Conservation (phyloP, 116 monocot species). For the Cymodocea nodosa region DNA sequence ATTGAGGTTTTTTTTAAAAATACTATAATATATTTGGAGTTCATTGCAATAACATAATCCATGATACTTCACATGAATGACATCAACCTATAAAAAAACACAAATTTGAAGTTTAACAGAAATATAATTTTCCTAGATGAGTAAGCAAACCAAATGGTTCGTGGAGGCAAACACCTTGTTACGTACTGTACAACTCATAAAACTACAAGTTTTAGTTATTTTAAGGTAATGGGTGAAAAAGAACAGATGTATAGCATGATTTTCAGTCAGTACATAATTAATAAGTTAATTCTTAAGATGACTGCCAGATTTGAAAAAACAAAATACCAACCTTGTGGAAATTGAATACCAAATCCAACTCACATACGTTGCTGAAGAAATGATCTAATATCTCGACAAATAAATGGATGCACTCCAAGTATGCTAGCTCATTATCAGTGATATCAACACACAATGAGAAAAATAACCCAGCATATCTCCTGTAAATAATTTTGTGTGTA, state of each 20-base stretch:
- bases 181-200: not conserved
- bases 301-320: not conserved
- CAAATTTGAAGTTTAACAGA: no score
- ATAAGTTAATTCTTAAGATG: not conserved
- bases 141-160: not conserved
- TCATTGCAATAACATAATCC: no score
- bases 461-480: conserved; percentile 97
- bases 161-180: not conserved
- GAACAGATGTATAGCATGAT: not conserved
- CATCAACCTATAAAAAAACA: no score
- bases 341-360: conserved; percentile 95
- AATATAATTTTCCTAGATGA: not conserved
- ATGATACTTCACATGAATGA: no score
- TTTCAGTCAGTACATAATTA: not conserved
- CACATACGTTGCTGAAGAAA: conserved; percentile 99
- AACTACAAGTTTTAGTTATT: not conserved
- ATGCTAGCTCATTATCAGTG: conserved; percentile 96
- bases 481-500: conserved; percentile 93
- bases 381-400: conserved; percentile 99
- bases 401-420: conserved; percentile 95
- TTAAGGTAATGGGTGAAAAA: not conserved
- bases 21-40: not conserved
- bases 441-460: conserved; percentile 99
- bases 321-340: conserved; percentile 75
- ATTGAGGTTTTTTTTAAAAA: not conserved